These are phyloP conservation scores for Inga leiocalycina DNA, from an alignment of 306 rosid genomes.

Conservation along the genomic window DNA sequence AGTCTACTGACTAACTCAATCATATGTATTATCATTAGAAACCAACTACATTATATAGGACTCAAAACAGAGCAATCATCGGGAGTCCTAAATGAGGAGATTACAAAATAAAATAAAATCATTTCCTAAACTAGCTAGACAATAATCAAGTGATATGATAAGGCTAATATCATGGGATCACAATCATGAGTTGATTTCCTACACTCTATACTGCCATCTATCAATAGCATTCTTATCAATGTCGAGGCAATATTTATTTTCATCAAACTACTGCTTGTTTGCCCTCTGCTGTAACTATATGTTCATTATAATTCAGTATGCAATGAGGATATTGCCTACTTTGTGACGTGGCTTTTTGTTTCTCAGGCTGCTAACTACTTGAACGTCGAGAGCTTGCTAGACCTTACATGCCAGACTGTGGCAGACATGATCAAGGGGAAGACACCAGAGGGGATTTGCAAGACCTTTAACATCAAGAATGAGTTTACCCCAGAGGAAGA, in stretches of 20 bases:
- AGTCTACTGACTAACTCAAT: no score
- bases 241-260: background rate
- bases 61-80: no score
- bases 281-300: background rate
- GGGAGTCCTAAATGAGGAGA: no score
- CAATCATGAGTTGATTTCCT: no score
- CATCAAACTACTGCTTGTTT: background rate
- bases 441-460: constrained; percentile 69
- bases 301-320: background rate
- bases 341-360: background rate
- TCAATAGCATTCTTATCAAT: background rate
- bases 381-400: constrained; percentile 70
- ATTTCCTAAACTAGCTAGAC: no score
- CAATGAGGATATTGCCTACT: background rate
- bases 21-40: no score
- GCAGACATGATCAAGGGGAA: constrained; percentile 81
- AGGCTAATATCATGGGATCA: no score
- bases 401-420: constrained; percentile 68
- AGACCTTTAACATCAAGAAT: constrained; percentile 67
- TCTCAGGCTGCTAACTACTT: constrained; percentile 73
- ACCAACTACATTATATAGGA: no score
- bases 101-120: no score
- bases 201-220: no score
- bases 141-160: no score
- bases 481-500: constrained; percentile 72